A percentile compares a stretch with the other conserved stretches of the same genome.
Conservation (phyloP, 1,139 yeast genomes). For the Protomyces lactucae-debilis region DNA sequence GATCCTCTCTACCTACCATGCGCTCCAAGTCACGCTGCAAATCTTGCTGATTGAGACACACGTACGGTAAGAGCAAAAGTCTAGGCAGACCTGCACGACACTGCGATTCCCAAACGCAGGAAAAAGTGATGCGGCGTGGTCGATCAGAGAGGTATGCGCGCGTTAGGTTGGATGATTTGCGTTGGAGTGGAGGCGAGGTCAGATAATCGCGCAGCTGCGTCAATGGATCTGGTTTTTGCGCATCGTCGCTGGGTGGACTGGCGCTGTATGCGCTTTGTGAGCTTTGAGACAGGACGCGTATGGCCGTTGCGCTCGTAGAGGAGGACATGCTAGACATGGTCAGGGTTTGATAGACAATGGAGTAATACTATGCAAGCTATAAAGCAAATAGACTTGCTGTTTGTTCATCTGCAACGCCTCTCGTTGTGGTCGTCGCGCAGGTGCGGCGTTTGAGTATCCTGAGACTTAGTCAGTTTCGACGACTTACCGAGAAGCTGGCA, state of each 20-base stretch:
- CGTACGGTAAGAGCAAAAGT: background rate
- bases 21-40: background rate
- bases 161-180: background rate
- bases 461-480: background rate
- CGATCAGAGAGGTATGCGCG: background rate
- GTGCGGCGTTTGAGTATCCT: background rate
- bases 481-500: no score
- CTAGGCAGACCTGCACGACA: background rate
- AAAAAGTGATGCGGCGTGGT: background rate
- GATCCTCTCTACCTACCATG: background rate
- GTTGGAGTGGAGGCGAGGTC: background rate
- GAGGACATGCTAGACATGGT: background rate
- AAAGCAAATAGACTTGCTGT: background rate
- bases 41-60: background rate
- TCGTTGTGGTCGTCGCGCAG: background rate
- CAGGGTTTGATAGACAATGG: background rate
- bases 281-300: background rate
- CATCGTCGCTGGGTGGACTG: background rate
- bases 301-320: background rate
- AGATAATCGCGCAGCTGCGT: background rate
- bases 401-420: background rate
- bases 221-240: background rate
- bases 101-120: background rate
- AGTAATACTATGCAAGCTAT: no score
- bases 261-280: background rate